Evolutionary conservation across 163 green algal species (phyloP).

Genomic region (Scenedesmus sp.): DNA sequence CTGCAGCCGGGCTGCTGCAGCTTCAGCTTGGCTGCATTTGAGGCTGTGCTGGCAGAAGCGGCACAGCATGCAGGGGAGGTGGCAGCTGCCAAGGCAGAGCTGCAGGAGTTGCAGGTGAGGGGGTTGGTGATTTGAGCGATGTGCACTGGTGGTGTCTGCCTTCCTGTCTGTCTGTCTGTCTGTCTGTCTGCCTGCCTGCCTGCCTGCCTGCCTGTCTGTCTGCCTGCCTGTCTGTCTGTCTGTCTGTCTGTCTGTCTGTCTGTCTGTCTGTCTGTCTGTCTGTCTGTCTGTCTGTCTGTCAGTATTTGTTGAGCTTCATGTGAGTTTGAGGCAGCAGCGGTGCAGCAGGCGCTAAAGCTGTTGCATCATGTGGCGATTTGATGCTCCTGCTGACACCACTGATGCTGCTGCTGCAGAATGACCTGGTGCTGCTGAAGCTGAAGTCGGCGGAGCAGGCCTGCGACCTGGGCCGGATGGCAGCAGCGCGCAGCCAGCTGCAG

Average conservation of each 20-base stretch:
- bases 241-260: too few relatives aligned
- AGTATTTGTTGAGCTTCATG: too few relatives aligned
- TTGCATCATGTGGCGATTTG: not conserved
- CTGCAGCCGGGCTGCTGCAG: conserved; percentile 7
- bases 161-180: too few relatives aligned
- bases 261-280: too few relatives aligned
- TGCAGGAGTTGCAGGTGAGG: not conserved
- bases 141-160: too few relatives aligned
- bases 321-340: not conserved
- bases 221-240: too few relatives aligned
- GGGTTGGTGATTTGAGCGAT: too few relatives aligned
- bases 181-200: too few relatives aligned
- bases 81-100: not conserved
- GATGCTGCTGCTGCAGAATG: conserved; percentile 3
- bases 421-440: not conserved
- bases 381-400: not conserved
- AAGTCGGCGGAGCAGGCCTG: not conserved
- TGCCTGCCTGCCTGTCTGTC: too few relatives aligned
- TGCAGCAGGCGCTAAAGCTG: not conserved
- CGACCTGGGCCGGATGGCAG: not conserved
- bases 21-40: conserved; percentile 1
- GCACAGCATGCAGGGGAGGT: not conserved
- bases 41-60: not conserved
- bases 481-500: not conserved
- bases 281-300: too few relatives aligned